These are phyloP conservation scores for Fusarium secorum DNA, from an alignment of 2,329 filamentous ascomycete genomes.

Conservation along the genomic window DNA sequence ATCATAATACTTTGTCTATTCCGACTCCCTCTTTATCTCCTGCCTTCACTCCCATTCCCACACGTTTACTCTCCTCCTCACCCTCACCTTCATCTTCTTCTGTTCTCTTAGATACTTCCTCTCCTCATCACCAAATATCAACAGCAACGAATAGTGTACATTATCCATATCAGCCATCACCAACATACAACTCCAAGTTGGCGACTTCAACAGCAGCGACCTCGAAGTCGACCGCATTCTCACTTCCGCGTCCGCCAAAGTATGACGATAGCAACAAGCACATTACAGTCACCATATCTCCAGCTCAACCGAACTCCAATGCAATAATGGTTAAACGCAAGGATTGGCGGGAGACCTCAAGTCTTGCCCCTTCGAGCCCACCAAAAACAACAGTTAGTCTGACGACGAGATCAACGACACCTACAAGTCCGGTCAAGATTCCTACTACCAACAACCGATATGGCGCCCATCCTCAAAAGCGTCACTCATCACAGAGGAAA, in stretches of 20 bases:
- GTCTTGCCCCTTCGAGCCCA: slow-evolving; percentile 42
- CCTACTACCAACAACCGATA: slow-evolving; percentile 54
- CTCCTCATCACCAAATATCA: slow-evolving; percentile 2
- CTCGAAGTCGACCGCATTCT: slow-evolving; percentile 30
- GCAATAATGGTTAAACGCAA: slow-evolving; percentile 49
- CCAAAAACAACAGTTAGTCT: slow-evolving; percentile 41
- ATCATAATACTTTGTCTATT: slow-evolving; percentile 36
- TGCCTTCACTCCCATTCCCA: slow-evolving; percentile 22
- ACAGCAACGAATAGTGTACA: slow-evolving; percentile 7
- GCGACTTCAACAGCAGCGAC: slow-evolving; percentile 23
- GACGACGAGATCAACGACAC: slow-evolving; percentile 43
- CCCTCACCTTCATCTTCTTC: slow-evolving; percentile 14
- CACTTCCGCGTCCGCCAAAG: slow-evolving; percentile 40
- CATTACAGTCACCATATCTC: slow-evolving; percentile 38
- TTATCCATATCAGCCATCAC: slow-evolving; percentile 11
- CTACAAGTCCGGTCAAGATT: slow-evolving; percentile 64
- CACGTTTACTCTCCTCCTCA: slow-evolving; percentile 20
- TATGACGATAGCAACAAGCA: slow-evolving; percentile 43
- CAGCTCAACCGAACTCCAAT: slow-evolving; percentile 38
- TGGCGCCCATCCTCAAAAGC: slow-evolving; percentile 48
- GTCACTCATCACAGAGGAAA: slow-evolving; percentile 50
- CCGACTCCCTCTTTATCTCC: slow-evolving; percentile 35
- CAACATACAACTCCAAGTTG: slow-evolving; percentile 11
- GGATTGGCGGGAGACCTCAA: slow-evolving; percentile 41
- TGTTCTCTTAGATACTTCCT: slow-evolving; percentile 26